Evolutionary conservation across 2,329 filamentous ascomycete genomes (phyloP), one percentile per base, ranked within the genome.

Genomic region (Botrytis porri): DNA sequence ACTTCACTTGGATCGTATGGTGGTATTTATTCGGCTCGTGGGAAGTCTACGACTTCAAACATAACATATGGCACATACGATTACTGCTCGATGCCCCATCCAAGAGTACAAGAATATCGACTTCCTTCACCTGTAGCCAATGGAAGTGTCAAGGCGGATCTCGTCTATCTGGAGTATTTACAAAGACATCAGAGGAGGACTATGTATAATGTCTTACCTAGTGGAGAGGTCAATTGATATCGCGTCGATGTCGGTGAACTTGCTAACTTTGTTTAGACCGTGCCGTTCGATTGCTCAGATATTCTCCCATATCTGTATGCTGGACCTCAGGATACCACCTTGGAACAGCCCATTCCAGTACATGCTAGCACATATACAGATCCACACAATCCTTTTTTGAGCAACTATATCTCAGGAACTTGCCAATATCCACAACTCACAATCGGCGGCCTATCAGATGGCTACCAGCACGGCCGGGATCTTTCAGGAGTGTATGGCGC

Each of bases 61-160:
- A 70, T 77, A 18, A 73, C 76, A 0, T 79, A 80, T n/a, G 80
- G 81, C n/a, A 75, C 73, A 39, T 83, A 83, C 72, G 79, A 83
- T 69, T 83, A 83, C 71, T 83, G 82, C 60, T 79, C 79, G 22
- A 83, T 83, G 82, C 82, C 82, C 18, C 82, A 83, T 77, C 82
- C 82, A 3, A 80, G 80, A 51, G 70, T 63, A 22, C 70, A 79
- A 22, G 79, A 81, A 39, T 83, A 83, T 64, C 37, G 77, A 8
- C 73, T 80, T 14, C 82, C 82, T 0, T 73, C 67, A 9, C 77
- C 80, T 9, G 74, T 83, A 12, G 73, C 73, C 9, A 78, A 80
- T 16, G 77, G 78, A 0, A 76, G 77, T 7, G 74, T 79, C 16
- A 75, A 78, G 4, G 81, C 78, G 4, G 77, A 79, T 25, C 73